phyloP scores from a whole-genome alignment of 2,329 filamentous ascomycete species.

The Lachnellula occidentalis region DNA sequence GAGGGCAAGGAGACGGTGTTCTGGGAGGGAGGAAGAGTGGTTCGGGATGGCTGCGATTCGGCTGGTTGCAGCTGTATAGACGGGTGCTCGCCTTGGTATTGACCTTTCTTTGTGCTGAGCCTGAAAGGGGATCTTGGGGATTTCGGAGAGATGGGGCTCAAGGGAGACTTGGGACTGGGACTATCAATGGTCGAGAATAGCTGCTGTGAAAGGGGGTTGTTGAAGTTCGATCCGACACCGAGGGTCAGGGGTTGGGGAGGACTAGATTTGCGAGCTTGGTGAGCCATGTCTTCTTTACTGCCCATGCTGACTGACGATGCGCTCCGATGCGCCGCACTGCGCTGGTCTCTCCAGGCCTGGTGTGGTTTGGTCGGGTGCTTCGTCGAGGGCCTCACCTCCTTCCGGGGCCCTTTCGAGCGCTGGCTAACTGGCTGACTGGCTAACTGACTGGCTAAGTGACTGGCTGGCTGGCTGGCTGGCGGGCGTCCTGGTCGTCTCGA shows the following conservation, averaged over 20 bases:
- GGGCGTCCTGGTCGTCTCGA: slow-evolving; percentile 10
- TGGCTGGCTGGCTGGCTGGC: slow-evolving; percentile 1
- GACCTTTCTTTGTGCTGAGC: slow-evolving; percentile 24
- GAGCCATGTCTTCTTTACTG: slow-evolving; percentile 18
- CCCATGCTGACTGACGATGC: slow-evolving; percentile 17
- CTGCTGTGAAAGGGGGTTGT: slow-evolving; percentile 7
- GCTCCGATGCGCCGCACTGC: background rate
- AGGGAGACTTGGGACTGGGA: slow-evolving; percentile 19
- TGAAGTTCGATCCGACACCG: slow-evolving; percentile 9
- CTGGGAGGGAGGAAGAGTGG: slow-evolving; percentile 18
- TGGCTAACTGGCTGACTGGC: slow-evolving; percentile 1
- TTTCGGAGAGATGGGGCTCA: slow-evolving; percentile 25
- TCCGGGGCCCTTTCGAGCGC: background rate
- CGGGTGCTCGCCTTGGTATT: slow-evolving; percentile 16
- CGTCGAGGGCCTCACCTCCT: too few species aligned
- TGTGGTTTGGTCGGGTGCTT: background rate
- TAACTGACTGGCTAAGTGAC: too few species aligned
- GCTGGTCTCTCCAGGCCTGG: background rate
- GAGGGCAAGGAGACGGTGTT: slow-evolving; percentile 19
- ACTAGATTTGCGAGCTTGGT: slow-evolving; percentile 27
- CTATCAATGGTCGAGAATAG: slow-evolving; percentile 6
- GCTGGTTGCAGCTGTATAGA: slow-evolving; percentile 14
- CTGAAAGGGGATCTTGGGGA: slow-evolving; percentile 29
- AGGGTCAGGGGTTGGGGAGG: slow-evolving; percentile 29
- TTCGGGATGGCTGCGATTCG: slow-evolving; percentile 14